These are phyloP conservation scores for Phaeoacremonium minimum DNA, from an alignment of 2,329 filamentous ascomycete genomes.

Conservation along the genomic window DNA sequence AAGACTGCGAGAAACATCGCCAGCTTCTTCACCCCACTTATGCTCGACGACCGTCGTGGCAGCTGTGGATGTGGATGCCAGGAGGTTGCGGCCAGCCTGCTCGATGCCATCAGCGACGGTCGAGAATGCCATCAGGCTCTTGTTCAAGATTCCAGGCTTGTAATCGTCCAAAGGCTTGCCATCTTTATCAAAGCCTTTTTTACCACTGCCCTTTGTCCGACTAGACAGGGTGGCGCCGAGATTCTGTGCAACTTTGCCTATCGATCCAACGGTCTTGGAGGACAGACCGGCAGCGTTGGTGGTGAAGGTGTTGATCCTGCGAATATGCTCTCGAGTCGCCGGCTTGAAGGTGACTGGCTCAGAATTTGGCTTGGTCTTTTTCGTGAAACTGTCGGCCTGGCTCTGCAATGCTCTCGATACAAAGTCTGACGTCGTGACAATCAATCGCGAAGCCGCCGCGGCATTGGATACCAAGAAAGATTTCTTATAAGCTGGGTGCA, in stretches of 20 bases:
- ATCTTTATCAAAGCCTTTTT: constrained; percentile 63
- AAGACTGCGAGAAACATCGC: constrained; percentile 68
- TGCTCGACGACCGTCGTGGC: constrained; percentile 85
- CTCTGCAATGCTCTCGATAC: constrained; percentile 73
- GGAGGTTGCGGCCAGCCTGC: constrained; percentile 73
- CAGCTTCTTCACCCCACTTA: constrained; percentile 82
- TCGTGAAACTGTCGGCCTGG: constrained; percentile 76
- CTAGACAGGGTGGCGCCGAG: constrained; percentile 72
- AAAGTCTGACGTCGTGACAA: constrained; percentile 81
- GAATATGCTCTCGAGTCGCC: constrained; percentile 76
- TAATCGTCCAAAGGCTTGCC: constrained; percentile 62
- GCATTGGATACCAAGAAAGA: constrained; percentile 84
- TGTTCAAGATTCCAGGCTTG: constrained; percentile 91
- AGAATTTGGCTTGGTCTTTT: constrained; percentile 69
- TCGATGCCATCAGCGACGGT: constrained; percentile 93
- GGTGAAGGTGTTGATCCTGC: constrained; percentile 87
- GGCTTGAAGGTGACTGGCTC: constrained; percentile 88
- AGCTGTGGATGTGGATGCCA: constrained; percentile 71
- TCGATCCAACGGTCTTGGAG: constrained; percentile 80
- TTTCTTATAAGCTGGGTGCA: constrained; percentile 88
- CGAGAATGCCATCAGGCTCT: constrained; percentile 92
- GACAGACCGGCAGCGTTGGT: constrained; percentile 73
- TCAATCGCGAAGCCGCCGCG: constrained; percentile 80
- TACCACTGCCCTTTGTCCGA: constrained; percentile 50
- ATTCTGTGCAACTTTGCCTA: constrained; percentile 83